Evolutionary conservation across 192 early-diverging fungal species (phyloP).

Genomic region (Allomyces arbusculus): DNA sequence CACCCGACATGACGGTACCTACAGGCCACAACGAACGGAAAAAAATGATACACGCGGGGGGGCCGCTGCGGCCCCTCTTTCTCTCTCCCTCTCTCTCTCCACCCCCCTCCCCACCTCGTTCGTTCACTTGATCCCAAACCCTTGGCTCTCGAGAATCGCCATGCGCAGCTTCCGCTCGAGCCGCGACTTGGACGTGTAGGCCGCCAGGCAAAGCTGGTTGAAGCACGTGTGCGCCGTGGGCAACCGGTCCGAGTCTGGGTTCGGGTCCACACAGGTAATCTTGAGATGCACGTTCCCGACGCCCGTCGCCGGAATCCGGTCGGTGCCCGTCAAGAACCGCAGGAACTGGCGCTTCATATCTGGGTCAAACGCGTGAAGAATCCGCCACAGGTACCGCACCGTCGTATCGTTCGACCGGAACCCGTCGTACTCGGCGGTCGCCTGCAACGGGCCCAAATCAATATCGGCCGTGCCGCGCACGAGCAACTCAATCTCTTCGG

Average conservation of each 20-base stretch:
- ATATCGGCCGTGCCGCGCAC: constrained; percentile 69
- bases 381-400: constrained; percentile 69
- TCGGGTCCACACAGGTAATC: constrained; percentile 72
- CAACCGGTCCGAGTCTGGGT: constrained; percentile 61
- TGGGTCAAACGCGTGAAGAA: constrained; percentile 55
- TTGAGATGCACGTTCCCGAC: constrained; percentile 44
- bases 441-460: constrained; percentile 61
- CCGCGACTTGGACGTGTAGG: constrained; percentile 60
- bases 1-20: too few species aligned
- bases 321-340: constrained; percentile 78
- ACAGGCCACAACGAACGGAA: too few species aligned
- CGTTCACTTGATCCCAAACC: constrained; percentile 53
- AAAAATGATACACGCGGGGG: too few species aligned
- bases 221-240: constrained; percentile 89
- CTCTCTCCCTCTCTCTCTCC: too few species aligned
- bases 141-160: constrained; percentile 60
- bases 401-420: constrained; percentile 37
- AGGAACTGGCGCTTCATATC: constrained; percentile 72
- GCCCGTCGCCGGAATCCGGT: constrained; percentile 76
- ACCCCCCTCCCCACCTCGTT: background rate
- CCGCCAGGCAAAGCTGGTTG: constrained; percentile 68
- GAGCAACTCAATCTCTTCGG: constrained; percentile 73
- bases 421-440: constrained; percentile 68
- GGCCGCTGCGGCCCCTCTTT: too few species aligned
- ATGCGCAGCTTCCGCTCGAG: constrained; percentile 53